Percentiles rank a stretch among this genome's conserved stretches.
Evolutionary conservation across 2,329 filamentous ascomycete genomes (phyloP).

Genomic region (Aspergillus sp.): DNA sequence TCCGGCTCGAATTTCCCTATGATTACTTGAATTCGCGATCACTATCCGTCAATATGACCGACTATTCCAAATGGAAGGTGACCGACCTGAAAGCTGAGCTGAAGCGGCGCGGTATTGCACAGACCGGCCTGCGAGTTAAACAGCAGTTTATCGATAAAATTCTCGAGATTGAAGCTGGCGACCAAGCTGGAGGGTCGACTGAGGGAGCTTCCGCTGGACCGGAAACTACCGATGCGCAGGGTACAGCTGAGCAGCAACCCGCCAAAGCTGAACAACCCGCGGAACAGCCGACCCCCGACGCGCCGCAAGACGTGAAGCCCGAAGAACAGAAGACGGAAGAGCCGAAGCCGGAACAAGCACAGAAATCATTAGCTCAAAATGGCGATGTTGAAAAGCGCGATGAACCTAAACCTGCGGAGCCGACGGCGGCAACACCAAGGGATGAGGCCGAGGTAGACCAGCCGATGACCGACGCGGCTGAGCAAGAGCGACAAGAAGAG

Average conservation of each 20-base stretch:
- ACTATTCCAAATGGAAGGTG: conserved; percentile 60
- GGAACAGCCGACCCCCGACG: conserved; percentile 7
- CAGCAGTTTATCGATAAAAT: conserved; percentile 59
- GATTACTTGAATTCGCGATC: background rate
- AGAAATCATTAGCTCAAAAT: conserved; percentile 3
- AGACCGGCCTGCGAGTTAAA: conserved; percentile 64
- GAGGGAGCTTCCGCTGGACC: conserved; percentile 14
- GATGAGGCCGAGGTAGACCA: background rate
- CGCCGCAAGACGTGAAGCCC: conserved; percentile 11
- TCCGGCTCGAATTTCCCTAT: background rate
- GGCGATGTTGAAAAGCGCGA: conserved; percentile 1
- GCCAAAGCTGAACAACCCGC: conserved; percentile 4
- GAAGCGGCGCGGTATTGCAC: conserved; percentile 62
- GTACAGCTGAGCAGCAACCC: conserved; percentile 11
- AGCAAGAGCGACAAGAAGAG: conserved; percentile 1
- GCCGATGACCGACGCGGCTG: background rate
- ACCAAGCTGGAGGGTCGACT: conserved; percentile 21
- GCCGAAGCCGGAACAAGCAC: conserved; percentile 3
- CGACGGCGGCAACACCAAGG: conserved; percentile 7
- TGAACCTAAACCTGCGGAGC: conserved; percentile 8
- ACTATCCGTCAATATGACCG: conserved; percentile 37
- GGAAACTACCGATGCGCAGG: conserved; percentile 9
- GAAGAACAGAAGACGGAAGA: conserved; percentile 8
- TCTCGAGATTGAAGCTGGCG: conserved; percentile 35
- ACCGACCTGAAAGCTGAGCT: conserved; percentile 68